Base-by-base conservation (phyloP, 805 yeast species). In the Tetrapisispora fleetii region DNA sequence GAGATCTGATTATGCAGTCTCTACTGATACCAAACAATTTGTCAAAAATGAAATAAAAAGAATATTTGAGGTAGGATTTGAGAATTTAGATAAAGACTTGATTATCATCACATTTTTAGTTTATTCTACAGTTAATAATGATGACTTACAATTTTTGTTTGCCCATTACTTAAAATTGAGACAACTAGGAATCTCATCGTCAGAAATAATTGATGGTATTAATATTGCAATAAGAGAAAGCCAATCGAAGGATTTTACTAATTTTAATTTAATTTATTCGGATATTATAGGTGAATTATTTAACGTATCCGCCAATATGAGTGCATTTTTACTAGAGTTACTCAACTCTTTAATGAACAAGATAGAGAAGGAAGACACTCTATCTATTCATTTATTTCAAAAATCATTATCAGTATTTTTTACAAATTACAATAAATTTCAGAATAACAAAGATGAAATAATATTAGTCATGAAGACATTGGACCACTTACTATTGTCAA, bases 401-500 rank as follows among this genome's bases (percentile, higher is more conserved):
- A 54, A 56, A 22, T 60, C 71, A 3, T 52, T 68, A 10, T 69
- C 68, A 13, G 55, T 60, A n/a, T 44, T 67, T 30, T 55, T 53
- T 32, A 58, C 64, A 0, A 48, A 54, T 37, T 35, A 56, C 53
- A 44, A 54, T 4, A 22, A 47, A 10, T 53, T 54, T 40, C 9
- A n/a, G 11, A 27, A 45, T 10, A 32, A 40, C 14, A 37, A 46
- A 37, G 37, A 38, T 3, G 40, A 43, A 1, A 36, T 58, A 6
- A 4, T 61, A 5, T 45, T 48, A 1, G 38, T 68, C 11, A 50
- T 72, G 24, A 47, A 50, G 4, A 51, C 69, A 7, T 37, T 83
- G 24, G 77, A 72, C 50, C 46, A 56, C 0, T 50, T 77, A 9
- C 62, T 83, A 17, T 64, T 75, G 10, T 76, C 77, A 7, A 73